phyloP scores from a whole-genome alignment of 78 protist species.

The Speleostelium caveatum region DNA sequence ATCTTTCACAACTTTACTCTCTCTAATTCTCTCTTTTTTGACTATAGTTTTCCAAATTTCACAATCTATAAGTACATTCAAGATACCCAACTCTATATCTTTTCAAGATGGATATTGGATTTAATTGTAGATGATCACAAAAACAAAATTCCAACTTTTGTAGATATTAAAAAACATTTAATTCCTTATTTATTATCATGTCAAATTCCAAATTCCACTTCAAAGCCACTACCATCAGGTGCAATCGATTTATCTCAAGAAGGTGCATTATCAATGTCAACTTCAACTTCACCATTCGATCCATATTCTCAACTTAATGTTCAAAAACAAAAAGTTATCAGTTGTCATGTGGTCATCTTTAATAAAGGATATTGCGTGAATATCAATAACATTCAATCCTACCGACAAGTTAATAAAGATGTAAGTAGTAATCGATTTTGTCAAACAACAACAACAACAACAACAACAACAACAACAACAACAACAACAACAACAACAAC shows the following conservation, averaged over 20 bases:
- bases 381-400: slow-evolving; percentile 39
- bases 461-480: background rate
- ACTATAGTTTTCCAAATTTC: slow-evolving; percentile 68
- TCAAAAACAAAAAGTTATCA: background rate
- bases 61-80: slow-evolving; percentile 49
- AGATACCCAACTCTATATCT: slow-evolving; percentile 90
- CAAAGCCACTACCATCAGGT: slow-evolving; percentile 26
- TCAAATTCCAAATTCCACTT: slow-evolving; percentile 32
- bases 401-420: slow-evolving; percentile 56
- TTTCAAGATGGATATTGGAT: slow-evolving; percentile 87
- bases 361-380: slow-evolving; percentile 54
- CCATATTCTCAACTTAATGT: slow-evolving; percentile 26
- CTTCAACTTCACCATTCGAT: slow-evolving; percentile 55
- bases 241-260: slow-evolving; percentile 34
- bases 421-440: background rate
- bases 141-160: slow-evolving; percentile 18
- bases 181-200: slow-evolving; percentile 58
- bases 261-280: slow-evolving; percentile 38
- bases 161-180: slow-evolving; percentile 55
- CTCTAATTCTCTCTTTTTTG: background rate
- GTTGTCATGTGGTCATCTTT: background rate
- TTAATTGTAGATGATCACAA: slow-evolving; percentile 70
- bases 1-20: background rate
- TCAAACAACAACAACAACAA: background rate
- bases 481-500: background rate